These are phyloP conservation scores for Raddia distichophylla DNA, from an alignment of 176 grass and related monocot species.

Conservation along the genomic window DNA sequence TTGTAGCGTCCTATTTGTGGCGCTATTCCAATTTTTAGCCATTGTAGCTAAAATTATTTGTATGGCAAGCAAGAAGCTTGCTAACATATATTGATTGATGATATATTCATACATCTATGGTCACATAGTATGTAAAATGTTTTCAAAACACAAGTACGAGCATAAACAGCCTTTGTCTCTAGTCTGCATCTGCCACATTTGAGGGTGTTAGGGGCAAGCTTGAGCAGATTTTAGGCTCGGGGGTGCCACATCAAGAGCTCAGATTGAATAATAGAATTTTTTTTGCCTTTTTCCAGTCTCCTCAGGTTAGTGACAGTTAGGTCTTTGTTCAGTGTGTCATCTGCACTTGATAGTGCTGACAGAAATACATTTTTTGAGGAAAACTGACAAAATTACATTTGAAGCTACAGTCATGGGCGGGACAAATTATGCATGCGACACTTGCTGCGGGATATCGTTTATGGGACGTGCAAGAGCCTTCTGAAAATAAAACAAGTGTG, in stretches of 20 bases:
- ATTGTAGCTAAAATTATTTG: constrained; percentile 43
- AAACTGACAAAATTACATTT: constrained; percentile 71
- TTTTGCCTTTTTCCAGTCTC: constrained; percentile 24
- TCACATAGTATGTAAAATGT: not conserved
- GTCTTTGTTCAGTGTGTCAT: constrained; percentile 87
- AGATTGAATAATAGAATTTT: constrained; percentile 1
- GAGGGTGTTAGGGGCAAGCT: constrained; percentile 1
- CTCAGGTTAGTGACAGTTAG: constrained; percentile 74
- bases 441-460: constrained; percentile 92
- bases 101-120: not conserved
- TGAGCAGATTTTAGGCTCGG: constrained; percentile 18
- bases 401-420: constrained; percentile 79
- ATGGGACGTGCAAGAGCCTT: not conserved
- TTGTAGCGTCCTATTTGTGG: not conserved
- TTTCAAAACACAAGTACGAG: not conserved
- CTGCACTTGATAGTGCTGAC: constrained; percentile 67
- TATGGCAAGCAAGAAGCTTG: constrained; percentile 28
- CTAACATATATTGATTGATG: constrained; percentile 29
- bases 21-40: constrained; percentile 8
- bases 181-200: not conserved
- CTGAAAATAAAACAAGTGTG: no score
- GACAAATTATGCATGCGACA: constrained; percentile 80
- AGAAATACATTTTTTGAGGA: constrained; percentile 55
- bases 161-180: not conserved
- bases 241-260: not conserved